A percentile compares a stretch with the other conserved stretches of the same genome.
Conservation (phyloP, 805 yeast species). For the Cyberlindnera lachancei region DNA sequence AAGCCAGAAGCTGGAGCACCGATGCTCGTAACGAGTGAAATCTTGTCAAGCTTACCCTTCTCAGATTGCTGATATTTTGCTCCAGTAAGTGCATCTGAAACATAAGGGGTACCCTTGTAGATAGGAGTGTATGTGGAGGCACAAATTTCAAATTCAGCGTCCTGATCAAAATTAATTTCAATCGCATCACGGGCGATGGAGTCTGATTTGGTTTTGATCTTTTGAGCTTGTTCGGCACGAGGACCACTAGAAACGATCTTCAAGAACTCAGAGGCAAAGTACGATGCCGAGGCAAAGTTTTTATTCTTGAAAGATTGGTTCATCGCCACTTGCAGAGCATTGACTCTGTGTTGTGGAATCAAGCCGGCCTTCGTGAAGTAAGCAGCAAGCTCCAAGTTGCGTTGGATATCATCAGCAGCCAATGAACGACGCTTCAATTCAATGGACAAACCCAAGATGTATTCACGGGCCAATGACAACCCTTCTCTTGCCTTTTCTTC, state of each 20-base stretch:
- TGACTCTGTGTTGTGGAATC: constrained; percentile 74
- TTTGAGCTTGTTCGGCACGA: constrained; percentile 82
- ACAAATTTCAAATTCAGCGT: constrained; percentile 86
- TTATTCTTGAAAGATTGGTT: constrained; percentile 83
- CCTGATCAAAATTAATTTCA: constrained; percentile 88
- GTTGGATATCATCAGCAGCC: constrained; percentile 62
- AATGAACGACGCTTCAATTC: constrained; percentile 84
- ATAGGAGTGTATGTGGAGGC: constrained; percentile 84
- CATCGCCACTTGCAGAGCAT: constrained; percentile 94
- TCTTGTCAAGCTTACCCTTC: constrained; percentile 71
- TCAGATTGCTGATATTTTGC: constrained; percentile 74
- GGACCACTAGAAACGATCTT: constrained; percentile 64
- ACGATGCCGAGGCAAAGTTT: constrained; percentile 82
- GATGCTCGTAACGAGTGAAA: constrained; percentile 68
- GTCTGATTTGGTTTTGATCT: constrained; percentile 76
- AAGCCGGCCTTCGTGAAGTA: constrained; percentile 84
- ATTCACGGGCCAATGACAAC: constrained; percentile 72
- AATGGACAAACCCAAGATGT: constrained; percentile 85
- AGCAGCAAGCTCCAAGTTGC: constrained; percentile 92
- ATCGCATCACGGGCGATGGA: constrained; percentile 76
- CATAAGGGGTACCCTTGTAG: constrained; percentile 63
- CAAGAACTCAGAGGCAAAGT: constrained; percentile 81
- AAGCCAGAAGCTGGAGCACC: constrained; percentile 94
- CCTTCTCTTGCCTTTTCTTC: constrained; percentile 69
- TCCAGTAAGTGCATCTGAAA: constrained; percentile 78